Base-by-base conservation (phyloP, 2,329 filamentous ascomycete species). In the Aspergillus ochraceoroseus region DNA sequence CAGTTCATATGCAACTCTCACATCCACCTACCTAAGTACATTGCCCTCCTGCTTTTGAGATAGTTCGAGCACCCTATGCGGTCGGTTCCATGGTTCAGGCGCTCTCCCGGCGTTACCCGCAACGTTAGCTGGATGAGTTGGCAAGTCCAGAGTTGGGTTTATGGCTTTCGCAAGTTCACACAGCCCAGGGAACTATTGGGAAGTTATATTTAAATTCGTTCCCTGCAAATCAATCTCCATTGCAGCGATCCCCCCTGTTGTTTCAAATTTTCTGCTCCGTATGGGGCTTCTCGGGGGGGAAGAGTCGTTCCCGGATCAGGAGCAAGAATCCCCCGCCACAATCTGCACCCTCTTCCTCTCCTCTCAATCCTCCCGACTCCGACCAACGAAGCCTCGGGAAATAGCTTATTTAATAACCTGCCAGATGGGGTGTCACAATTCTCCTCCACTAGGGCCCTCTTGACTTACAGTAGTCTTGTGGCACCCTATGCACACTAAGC, bases 41-140 rank as follows among this genome's bases (percentile, higher is more conserved):
- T 27, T 18, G n/a, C 12, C 15, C 28, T 20, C 15, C 26, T 18
- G n/a, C n/a, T 22, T 28, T 36, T 23, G 23, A 34, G 35, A 32
- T 41, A 36, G 38, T 48, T 41, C 22, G 13, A 41, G 38, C 34
- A 20, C 31, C 38, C 36, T n/a, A 44, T 42, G 25, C 27, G 11
- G 7, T n/a, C 22, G 29, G 49, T 50, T 49, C 47, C 43, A 46
- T 46, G 46, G 48, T 46, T 51, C 44, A 27, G 7, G 13, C 32
- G 23, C 12, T 14, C 30, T 38, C 32, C 48, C 43, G 43, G 35
- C 36, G 8, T 41, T 45, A 41, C 41, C 48, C 46, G 41, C 43
- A 44, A 41, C 45, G 36, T 44, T 44, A 38, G 31, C 20, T 22
- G 20, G 20, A 22, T 22, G 20, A 9, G 20, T 9, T 5, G 9